phyloP scores from a whole-genome alignment of 345 rosid genomes.

The Rubroshorea leprosula region DNA sequence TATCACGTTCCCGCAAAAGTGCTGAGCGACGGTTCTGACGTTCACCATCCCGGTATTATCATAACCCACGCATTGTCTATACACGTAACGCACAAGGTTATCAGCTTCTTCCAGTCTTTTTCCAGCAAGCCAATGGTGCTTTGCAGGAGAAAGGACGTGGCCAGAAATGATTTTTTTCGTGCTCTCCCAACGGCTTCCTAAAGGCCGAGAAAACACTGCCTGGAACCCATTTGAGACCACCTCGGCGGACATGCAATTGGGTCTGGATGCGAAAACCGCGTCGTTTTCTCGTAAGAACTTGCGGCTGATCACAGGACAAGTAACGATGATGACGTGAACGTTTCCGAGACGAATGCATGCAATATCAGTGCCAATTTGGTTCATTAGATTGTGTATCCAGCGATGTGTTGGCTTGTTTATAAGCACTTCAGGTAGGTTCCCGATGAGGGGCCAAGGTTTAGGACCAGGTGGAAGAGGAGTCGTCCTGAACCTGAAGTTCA shows the following conservation, averaged over 20 bases:
- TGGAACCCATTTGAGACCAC: conserved; percentile 22
- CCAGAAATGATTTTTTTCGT: conserved; percentile 35
- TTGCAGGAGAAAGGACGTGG: conserved; percentile 31
- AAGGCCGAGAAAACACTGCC: conserved; percentile 22
- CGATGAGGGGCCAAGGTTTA: conserved; percentile 34
- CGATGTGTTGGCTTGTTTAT: conserved; percentile 26
- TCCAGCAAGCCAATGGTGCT: conserved; percentile 30
- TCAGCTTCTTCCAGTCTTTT: conserved; percentile 41
- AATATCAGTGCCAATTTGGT: conserved; percentile 37
- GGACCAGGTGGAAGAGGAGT: conserved; percentile 49
- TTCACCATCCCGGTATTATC: conserved; percentile 17
- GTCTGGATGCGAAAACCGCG: conserved; percentile 31
- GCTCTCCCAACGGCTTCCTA: conserved; percentile 45
- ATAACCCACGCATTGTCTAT: conserved; percentile 20
- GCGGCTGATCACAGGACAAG: conserved; percentile 33
- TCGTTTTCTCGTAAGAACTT: conserved; percentile 38
- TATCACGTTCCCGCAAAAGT: conserved; percentile 34
- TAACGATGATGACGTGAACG: conserved; percentile 33
- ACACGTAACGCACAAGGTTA: conserved; percentile 27
- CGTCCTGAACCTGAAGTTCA: too few species aligned
- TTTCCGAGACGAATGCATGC: conserved; percentile 39
- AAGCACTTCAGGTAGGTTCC: conserved; percentile 32
- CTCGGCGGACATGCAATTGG: conserved; percentile 23
- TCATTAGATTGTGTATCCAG: conserved; percentile 43
- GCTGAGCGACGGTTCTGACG: conserved; percentile 24